Evolutionary conservation across 805 yeast genomes (phyloP).

Genomic region (Saccharomycopsis sp.): DNA sequence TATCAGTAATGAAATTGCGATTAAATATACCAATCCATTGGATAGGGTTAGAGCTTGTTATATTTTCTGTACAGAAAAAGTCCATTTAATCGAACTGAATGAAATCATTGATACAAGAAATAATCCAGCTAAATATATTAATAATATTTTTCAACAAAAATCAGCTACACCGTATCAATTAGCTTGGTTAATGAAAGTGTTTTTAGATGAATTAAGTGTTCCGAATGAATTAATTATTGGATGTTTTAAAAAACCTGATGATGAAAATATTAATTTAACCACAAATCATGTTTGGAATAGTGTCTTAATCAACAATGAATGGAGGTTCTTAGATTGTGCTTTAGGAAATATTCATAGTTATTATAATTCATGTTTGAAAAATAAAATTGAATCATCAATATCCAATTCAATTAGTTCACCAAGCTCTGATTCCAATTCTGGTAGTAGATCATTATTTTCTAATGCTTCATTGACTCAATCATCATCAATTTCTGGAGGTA

Average conservation of each 20-base stretch:
- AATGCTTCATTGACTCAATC: background rate
- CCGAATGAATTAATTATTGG: slow-evolving; percentile 75
- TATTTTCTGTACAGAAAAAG: slow-evolving; percentile 51
- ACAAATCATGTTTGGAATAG: slow-evolving; percentile 87
- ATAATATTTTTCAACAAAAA: slow-evolving; percentile 29
- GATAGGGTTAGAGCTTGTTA: slow-evolving; percentile 61
- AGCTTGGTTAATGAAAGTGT: slow-evolving; percentile 63
- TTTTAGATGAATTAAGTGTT: slow-evolving; percentile 61
- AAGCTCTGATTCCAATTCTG: background rate
- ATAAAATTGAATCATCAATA: background rate
- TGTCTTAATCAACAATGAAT: slow-evolving; percentile 55
- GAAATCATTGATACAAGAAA: slow-evolving; percentile 28
- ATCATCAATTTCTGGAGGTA: background rate
- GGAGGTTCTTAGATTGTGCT: slow-evolving; percentile 69
- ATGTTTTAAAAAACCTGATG: slow-evolving; percentile 70
- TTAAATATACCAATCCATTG: slow-evolving; percentile 40
- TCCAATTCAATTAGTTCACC: background rate
- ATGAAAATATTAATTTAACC: slow-evolving; percentile 32
- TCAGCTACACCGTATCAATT: slow-evolving; percentile 62
- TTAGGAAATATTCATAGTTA: slow-evolving; percentile 53
- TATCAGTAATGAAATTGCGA: slow-evolving; percentile 41
- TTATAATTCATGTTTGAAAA: slow-evolving; percentile 32
- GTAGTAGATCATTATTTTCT: background rate
- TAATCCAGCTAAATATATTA: slow-evolving; percentile 15
- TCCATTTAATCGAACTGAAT: slow-evolving; percentile 32